Conservation (phyloP, 805 yeast genomes). For the Spathaspora girioi region DNA sequence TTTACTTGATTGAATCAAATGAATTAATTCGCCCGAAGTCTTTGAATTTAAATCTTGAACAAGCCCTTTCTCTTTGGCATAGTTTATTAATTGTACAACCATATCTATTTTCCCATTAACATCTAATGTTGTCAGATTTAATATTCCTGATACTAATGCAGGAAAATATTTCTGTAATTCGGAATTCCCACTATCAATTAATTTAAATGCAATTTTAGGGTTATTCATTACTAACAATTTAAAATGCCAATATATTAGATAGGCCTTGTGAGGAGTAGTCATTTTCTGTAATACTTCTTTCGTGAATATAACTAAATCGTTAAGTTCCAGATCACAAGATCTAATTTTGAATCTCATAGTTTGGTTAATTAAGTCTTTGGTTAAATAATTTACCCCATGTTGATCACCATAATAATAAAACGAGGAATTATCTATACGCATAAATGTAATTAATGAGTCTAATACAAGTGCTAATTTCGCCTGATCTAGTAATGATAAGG, state of each 20-base stretch:
- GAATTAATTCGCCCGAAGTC: background rate
- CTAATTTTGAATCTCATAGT: constrained; percentile 7
- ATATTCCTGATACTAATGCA: background rate
- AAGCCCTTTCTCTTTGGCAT: background rate
- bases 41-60: background rate
- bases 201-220: constrained; percentile 21
- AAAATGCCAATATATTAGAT: constrained; percentile 11
- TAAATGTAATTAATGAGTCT: constrained; percentile 3
- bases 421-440: background rate
- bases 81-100: background rate
- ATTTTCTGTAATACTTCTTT: background rate
- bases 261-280: background rate
- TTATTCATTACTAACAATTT: constrained; percentile 23
- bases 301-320: background rate
- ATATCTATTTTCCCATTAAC: background rate
- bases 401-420: background rate
- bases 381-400: constrained; percentile 1
- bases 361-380: constrained; percentile 5
- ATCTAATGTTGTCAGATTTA: background rate
- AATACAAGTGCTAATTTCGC: constrained; percentile 12
- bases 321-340: background rate
- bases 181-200: background rate
- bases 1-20: background rate
- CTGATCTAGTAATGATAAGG: constrained; percentile 19
- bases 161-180: background rate